Evolutionary conservation across 139 green algal species (phyloP).

Genomic region (Deuterostichococcus epilithicus): DNA sequence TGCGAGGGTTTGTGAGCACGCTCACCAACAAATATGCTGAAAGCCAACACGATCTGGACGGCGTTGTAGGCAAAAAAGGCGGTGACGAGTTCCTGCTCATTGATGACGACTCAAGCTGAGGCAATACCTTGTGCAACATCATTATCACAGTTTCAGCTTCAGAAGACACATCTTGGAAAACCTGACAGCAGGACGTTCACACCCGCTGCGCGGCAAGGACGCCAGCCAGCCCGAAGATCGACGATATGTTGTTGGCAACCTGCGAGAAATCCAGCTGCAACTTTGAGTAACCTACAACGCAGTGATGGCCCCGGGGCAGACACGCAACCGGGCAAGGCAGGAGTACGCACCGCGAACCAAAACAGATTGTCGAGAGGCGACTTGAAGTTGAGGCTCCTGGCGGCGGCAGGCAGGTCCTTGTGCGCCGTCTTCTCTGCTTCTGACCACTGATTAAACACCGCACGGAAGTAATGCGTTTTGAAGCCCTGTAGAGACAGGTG

Average conservation of each 20-base stretch:
- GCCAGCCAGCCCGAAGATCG: conserved; percentile 66
- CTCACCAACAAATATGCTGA: neutral
- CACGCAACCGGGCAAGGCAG: too few species aligned
- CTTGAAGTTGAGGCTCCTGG: conserved; percentile 10
- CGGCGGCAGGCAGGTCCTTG: conserved; percentile 6
- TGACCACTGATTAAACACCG: neutral
- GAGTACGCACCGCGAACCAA: conserved; percentile 40
- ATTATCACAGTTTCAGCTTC: too few species aligned
- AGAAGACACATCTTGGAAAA: too few species aligned
- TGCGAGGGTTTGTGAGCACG: too few species aligned
- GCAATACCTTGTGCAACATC: too few species aligned
- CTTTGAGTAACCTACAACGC: too few species aligned
- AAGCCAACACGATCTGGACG: conserved; percentile 43
- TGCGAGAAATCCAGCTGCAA: too few species aligned
- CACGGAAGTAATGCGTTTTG: neutral
- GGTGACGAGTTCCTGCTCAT: conserved; percentile 29
- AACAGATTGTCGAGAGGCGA: conserved; percentile 47
- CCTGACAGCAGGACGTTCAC: too few species aligned
- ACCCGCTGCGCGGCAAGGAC: conserved; percentile 56
- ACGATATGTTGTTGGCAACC: conserved; percentile 53
- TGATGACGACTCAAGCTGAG: too few species aligned
- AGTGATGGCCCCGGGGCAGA: too few species aligned
- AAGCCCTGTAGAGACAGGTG: neutral
- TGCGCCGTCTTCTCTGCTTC: neutral
- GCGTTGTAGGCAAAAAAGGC: conserved; percentile 79